Evolutionary conservation across 176 grass and related monocot species (phyloP), one percentile per base, ranked within the genome.

Genomic region (Rhynchospora pubera): DNA sequence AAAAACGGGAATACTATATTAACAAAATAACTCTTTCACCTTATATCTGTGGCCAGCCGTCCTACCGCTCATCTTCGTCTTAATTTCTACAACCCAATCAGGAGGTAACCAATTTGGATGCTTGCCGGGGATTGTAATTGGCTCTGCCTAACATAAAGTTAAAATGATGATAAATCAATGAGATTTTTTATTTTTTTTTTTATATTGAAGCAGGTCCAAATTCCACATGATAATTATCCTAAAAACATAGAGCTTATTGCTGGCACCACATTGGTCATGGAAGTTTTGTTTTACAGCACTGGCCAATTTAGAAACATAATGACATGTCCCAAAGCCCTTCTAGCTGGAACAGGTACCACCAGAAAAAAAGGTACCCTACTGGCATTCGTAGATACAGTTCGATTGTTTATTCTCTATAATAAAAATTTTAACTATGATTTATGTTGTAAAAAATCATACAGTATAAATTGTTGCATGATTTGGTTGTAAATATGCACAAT

Each of bases 71-170:
- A 59, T 78, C 77, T 79, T 71, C 43, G 8, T 78, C 63, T 47
- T 87, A 14, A 67, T 50, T 64, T 83, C 70, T 18, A 83, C 6
- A 83, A 67, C 47, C 70, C 70, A 87, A 68, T 76, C 85, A 65
- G 47, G 16, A 48, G 85, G 85, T 64, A 87, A 59, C 85, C 79
- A 87, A 65, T 87, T 16, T 26, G 56, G 57, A 83, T 22, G 21
- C 72, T 77, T 10, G 30, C 6, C 12, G 3, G 14, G 48, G 23
- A 5, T 39, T 39, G 34, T 39, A 39, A 39, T 39, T 39, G 34
- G 34, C 1, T 39, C 34, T 5, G 5, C 72, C 72, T 77, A 46
- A 18, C 50, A 77, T 56, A 0, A 34, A 77, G 16, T 32, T 55
- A 30, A 21, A 52, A 75, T 53, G 21, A 14, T 52, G 2, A 51